Evolutionary conservation across 1,284 basidiomycete species (phyloP).

Genomic region (Inonotus hispidus): DNA sequence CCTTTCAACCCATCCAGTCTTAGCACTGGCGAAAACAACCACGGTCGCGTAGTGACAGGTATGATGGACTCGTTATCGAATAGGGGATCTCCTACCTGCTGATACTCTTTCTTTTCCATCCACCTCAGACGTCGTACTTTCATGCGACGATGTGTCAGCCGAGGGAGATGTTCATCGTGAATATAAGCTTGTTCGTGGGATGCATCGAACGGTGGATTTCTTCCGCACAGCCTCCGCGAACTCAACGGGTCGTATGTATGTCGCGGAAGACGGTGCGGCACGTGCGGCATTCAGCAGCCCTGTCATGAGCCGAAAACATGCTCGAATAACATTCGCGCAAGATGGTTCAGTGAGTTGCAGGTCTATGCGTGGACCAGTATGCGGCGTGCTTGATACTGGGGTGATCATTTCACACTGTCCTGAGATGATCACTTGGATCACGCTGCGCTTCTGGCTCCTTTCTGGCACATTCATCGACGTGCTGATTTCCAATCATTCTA

Average conservation of each 20-base stretch:
- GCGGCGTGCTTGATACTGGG: neutral
- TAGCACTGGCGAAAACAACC: neutral
- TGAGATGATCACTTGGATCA: neutral
- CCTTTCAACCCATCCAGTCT: neutral
- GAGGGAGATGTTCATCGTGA: slow-evolving; percentile 2
- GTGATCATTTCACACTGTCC: neutral
- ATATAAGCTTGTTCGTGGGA: neutral
- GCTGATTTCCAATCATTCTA: neutral
- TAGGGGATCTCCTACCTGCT: slow-evolving; percentile 5
- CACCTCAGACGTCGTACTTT: slow-evolving; percentile 8
- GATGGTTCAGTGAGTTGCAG: slow-evolving; percentile 11
- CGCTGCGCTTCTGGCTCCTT: neutral
- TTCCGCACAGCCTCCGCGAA: slow-evolving; percentile 9
- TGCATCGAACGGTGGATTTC: slow-evolving; percentile 10
- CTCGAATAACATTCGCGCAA: slow-evolving; percentile 11
- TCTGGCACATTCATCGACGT: neutral
- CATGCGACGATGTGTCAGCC: slow-evolving; percentile 13
- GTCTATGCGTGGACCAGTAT: neutral
- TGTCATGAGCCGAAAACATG: slow-evolving; percentile 18
- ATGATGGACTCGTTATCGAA: slow-evolving; percentile 2
- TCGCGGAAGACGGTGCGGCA: neutral
- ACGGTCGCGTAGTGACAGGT: slow-evolving; percentile 7
- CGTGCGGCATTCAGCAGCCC: slow-evolving; percentile 17
- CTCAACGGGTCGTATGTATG: neutral
- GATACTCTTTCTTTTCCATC: slow-evolving; percentile 1